These are phyloP conservation scores for Pythium grandisporangium DNA, from an alignment of 352 stramenopile genomes.

Conservation along the genomic window DNA sequence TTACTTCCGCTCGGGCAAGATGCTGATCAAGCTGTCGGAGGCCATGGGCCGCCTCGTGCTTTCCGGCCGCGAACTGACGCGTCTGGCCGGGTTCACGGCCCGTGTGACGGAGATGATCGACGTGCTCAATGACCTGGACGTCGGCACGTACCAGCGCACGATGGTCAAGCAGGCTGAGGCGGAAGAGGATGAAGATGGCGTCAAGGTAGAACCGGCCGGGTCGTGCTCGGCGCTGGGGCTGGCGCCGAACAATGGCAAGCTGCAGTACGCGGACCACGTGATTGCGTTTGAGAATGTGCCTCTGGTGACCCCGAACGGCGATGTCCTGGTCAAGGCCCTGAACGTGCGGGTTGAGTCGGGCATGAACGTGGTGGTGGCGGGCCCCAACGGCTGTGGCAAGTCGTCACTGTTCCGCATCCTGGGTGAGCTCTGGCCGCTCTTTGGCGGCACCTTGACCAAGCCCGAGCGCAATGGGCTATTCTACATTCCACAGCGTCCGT, in stretches of 20 bases:
- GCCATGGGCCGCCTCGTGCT: slow-evolving; percentile 81
- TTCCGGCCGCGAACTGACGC: slow-evolving; percentile 75
- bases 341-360: slow-evolving; percentile 76
- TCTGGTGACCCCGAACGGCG: slow-evolving; percentile 81
- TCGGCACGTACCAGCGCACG: slow-evolving; percentile 60
- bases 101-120: slow-evolving; percentile 79
- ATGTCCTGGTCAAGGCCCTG: slow-evolving; percentile 80
- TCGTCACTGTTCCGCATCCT: slow-evolving; percentile 84
- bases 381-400: slow-evolving; percentile 83
- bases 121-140: slow-evolving; percentile 53
- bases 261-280: slow-evolving; percentile 49
- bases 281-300: slow-evolving; percentile 87
- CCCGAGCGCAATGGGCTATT: slow-evolving; percentile 78
- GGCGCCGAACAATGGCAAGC: slow-evolving; percentile 49
- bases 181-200: slow-evolving; percentile 9
- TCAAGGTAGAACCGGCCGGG: slow-evolving; percentile 12
- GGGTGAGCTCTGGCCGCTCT: slow-evolving; percentile 83
- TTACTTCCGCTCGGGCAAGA: slow-evolving; percentile 81
- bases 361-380: slow-evolving; percentile 86
- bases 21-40: slow-evolving; percentile 81
- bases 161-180: slow-evolving; percentile 44
- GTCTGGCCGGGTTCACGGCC: slow-evolving; percentile 68
- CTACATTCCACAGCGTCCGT: slow-evolving; percentile 87
- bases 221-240: slow-evolving; percentile 40
- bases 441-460: slow-evolving; percentile 68